These are phyloP conservation scores for Saccharum hybrid DNA, from an alignment of 202 grass and related monocot species.

Conservation along the genomic window DNA sequence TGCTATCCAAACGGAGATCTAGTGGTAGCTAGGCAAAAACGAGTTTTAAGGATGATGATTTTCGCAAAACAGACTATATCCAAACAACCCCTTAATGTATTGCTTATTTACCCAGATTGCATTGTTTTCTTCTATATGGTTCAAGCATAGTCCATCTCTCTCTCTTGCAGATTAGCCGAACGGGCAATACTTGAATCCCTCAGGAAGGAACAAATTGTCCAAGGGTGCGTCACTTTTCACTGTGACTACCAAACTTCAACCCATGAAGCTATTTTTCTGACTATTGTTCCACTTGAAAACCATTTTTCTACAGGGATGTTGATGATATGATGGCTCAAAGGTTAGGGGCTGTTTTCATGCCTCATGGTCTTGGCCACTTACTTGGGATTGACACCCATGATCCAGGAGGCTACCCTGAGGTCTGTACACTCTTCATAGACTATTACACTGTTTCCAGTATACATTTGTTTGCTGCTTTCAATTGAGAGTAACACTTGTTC, in stretches of 20 bases:
- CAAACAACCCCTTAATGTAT: constrained; percentile 11
- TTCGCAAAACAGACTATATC: neutral
- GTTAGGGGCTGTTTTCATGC: constrained; percentile 94
- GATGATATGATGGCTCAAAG: constrained; percentile 84
- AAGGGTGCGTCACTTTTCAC: constrained; percentile 54
- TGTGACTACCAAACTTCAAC: constrained; percentile 46
- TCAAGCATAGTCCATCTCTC: constrained; percentile 21
- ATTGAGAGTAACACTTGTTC: constrained; percentile 31
- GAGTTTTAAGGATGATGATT: neutral
- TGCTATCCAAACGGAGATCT: neutral
- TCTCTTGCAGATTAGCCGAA: constrained; percentile 73
- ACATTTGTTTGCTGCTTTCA: constrained; percentile 28
- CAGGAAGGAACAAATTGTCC: constrained; percentile 66
- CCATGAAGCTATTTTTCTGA: constrained; percentile 31
- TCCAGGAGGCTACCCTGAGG: constrained; percentile 90
- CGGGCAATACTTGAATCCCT: constrained; percentile 79
- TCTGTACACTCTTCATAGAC: constrained; percentile 36
- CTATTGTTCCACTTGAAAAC: constrained; percentile 35
- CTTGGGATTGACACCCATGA: constrained; percentile 99
- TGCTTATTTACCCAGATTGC: neutral
- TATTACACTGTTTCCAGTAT: constrained; percentile 17
- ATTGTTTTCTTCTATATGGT: neutral
- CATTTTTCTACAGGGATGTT: constrained; percentile 70
- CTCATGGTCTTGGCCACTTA: constrained; percentile 94
- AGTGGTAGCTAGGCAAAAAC: neutral